phyloP scores from a whole-genome alignment of 164 flowering plant species.

The Tinospora cordifolia region DNA sequence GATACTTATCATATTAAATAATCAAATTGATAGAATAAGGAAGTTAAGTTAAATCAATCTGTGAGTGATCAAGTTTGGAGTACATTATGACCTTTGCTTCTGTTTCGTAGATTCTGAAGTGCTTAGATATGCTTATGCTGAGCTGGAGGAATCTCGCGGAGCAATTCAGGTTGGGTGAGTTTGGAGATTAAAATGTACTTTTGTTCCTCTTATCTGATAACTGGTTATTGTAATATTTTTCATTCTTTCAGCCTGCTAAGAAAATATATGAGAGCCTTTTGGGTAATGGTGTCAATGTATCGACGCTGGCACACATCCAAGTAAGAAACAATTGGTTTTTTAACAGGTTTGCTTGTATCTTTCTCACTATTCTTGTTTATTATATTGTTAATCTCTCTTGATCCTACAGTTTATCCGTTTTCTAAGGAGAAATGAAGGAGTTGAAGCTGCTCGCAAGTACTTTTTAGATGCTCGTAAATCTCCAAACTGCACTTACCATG shows the following conservation, averaged over 20 bases:
- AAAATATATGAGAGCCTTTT: conserved; percentile 78
- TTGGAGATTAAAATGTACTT: conserved; percentile 1
- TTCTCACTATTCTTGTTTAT: conserved; percentile 1
- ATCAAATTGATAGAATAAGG: not conserved
- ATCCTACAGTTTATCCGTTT: conserved; percentile 75
- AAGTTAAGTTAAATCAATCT: not conserved
- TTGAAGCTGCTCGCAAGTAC: conserved; percentile 94
- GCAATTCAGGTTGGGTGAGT: conserved; percentile 50
- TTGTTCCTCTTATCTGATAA: not conserved
- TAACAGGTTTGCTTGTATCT: not conserved
- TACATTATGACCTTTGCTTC: not conserved
- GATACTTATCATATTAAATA: not conserved
- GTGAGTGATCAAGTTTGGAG: not conserved
- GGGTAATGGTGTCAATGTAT: conserved; percentile 51
- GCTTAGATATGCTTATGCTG: conserved; percentile 90
- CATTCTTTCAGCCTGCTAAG: conserved; percentile 71
- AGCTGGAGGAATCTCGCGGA: conserved; percentile 94
- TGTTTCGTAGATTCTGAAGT: conserved; percentile 57
- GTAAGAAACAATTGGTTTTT: conserved; percentile 29
- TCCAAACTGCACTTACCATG: conserved; percentile 85
- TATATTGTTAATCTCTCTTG: conserved; percentile 1
- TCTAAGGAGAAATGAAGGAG: conserved; percentile 86
- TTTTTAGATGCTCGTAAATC: conserved; percentile 86
- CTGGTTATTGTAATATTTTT: conserved; percentile 9
- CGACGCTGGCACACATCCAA: conserved; percentile 84